Percentiles rank a stretch among this genome's conserved stretches.
Evolutionary conservation across 2,329 filamentous ascomycete species (phyloP).

Genomic region (Graphilbum fragrans): DNA sequence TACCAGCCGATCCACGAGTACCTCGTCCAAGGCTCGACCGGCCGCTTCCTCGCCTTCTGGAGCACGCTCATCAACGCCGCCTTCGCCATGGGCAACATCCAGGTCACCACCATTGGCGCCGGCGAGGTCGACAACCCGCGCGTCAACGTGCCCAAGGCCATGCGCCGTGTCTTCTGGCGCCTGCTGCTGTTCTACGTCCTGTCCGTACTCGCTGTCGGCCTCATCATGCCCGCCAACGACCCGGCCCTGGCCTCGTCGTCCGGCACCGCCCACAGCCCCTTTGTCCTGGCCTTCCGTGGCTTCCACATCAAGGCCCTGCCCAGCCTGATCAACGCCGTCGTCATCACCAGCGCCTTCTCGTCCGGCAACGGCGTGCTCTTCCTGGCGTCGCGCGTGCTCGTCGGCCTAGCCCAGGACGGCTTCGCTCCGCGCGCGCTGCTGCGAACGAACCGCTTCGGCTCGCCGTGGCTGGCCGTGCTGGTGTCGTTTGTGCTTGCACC

Average conservation of each 20-base stretch:
- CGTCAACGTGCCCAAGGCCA: conserved; percentile 47
- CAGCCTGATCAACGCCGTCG: conserved; percentile 48
- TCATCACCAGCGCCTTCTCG: conserved; percentile 46
- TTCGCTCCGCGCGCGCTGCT: conserved; percentile 40
- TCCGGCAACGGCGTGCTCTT: conserved; percentile 52
- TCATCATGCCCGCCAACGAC: conserved; percentile 50
- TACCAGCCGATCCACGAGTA: conserved; percentile 29
- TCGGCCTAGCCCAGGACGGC: conserved; percentile 44
- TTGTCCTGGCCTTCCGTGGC: conserved; percentile 45
- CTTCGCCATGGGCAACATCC: conserved; percentile 39
- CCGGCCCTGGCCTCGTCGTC: conserved; percentile 38
- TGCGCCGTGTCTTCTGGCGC: conserved; percentile 55
- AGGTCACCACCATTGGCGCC: conserved; percentile 41
- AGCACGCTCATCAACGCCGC: conserved; percentile 1
- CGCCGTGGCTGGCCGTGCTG: conserved; percentile 31
- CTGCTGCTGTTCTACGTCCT: conserved; percentile 55
- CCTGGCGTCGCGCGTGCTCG: conserved; percentile 46
- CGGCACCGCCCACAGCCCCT: conserved; percentile 28
- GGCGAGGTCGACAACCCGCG: conserved; percentile 46
- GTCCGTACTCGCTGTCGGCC: conserved; percentile 49
- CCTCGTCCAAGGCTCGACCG: conserved; percentile 37
- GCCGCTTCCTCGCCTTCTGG: conserved; percentile 48
- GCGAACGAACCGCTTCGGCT: conserved; percentile 36
- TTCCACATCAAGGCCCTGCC: conserved; percentile 40
- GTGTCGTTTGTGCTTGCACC: background rate